Percentiles rank a stretch among this genome's conserved stretches.
These are phyloP conservation scores for Mucor mucedo DNA, from an alignment of 371 early-diverging fungal genomes.

Conservation along the genomic window DNA sequence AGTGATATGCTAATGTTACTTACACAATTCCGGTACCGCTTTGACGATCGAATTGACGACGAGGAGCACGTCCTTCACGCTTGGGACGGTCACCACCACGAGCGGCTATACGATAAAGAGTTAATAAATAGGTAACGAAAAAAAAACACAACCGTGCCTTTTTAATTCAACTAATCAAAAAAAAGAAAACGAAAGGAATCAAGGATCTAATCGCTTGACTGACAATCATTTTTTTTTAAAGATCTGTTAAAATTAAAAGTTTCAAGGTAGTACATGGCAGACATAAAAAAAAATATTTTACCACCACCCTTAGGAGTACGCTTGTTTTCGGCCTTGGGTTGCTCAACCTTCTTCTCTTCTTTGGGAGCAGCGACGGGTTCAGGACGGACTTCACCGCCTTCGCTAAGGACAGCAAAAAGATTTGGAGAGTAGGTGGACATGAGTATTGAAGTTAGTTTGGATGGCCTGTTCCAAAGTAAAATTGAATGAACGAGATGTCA, in stretches of 20 bases:
- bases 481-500: not conserved
- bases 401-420: constrained; percentile 19
- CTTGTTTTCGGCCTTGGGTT: constrained; percentile 10
- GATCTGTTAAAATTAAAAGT: not conserved
- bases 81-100: constrained; percentile 43
- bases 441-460: constrained; percentile 10
- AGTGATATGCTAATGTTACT: constrained; percentile 19
- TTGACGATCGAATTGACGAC: constrained; percentile 84
- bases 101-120: constrained; percentile 5
- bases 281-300: not conserved
- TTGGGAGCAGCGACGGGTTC: constrained; percentile 11
- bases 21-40: constrained; percentile 73
- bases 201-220: too few species aligned
- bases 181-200: too few species aligned
- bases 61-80: constrained; percentile 54
- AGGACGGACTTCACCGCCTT: constrained; percentile 15
- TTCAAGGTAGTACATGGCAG: not conserved
- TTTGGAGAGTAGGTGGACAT: constrained; percentile 19
- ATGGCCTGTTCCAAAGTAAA: constrained; percentile 14
- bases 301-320: constrained; percentile 1
- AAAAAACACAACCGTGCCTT: not conserved
- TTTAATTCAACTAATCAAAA: not conserved
- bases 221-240: not conserved
- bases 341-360: constrained; percentile 15
- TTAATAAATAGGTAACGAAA: not conserved